A percentile compares a stretch with the other conserved stretches of the same genome.
Conservation (phyloP, 768 basidiomycete genomes). For the Tylopilus vinaceipallidus region DNA sequence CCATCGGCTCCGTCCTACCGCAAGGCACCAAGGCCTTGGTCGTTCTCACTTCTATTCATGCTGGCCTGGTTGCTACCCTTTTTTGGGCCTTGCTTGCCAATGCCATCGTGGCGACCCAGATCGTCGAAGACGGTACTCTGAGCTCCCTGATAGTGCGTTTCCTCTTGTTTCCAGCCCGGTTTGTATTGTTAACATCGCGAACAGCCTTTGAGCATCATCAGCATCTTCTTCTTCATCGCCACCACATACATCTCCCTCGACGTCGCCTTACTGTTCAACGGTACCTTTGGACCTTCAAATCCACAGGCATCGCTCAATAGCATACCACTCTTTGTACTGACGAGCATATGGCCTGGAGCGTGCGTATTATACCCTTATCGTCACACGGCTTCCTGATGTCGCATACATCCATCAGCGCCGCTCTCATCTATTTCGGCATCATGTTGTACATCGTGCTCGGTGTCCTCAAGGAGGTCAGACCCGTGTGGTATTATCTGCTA, state of each 20-base stretch:
- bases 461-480: slow-evolving; percentile 75
- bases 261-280: slow-evolving; percentile 65
- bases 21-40: slow-evolving; percentile 76
- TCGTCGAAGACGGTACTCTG: slow-evolving; percentile 88
- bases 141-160: slow-evolving; percentile 61
- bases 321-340: slow-evolving; percentile 78
- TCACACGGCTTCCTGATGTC: slow-evolving; percentile 2
- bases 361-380: slow-evolving; percentile 37
- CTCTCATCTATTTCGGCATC: slow-evolving; percentile 63
- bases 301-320: slow-evolving; percentile 58
- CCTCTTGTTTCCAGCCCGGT: background rate
- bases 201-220: slow-evolving; percentile 63
- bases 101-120: slow-evolving; percentile 78
- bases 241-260: slow-evolving; percentile 87
- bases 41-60: slow-evolving; percentile 74
- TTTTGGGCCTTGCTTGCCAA: slow-evolving; percentile 82
- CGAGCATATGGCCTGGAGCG: slow-evolving; percentile 76
- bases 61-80: slow-evolving; percentile 69
- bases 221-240: slow-evolving; percentile 59
- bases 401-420: slow-evolving; percentile 43
- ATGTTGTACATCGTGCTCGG: slow-evolving; percentile 81
- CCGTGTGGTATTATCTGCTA: slow-evolving; percentile 75
- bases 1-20: slow-evolving; percentile 72
- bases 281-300: slow-evolving; percentile 54
- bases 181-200: background rate